Percentiles rank a stretch among this genome's conserved stretches.
phyloP scores from a whole-genome alignment of 257 asterid genomes.

The Solanum dulcamara region DNA sequence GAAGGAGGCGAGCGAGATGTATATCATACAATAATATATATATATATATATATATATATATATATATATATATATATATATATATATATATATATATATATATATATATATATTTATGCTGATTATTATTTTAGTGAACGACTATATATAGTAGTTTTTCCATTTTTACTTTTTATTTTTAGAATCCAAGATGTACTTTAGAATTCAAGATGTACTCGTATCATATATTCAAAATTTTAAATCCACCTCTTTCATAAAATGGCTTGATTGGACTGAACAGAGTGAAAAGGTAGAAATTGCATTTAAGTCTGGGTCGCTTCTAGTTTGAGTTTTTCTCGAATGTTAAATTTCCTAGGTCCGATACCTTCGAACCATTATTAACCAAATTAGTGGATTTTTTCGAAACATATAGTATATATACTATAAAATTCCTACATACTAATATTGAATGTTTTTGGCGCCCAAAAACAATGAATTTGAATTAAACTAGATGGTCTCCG shows the following conservation, averaged over 20 bases:
- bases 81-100: neutral
- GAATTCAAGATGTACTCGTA: neutral
- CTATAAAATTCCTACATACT: neutral
- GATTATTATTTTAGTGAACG: no score
- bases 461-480: neutral
- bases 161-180: neutral
- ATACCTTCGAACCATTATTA: neutral
- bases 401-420: neutral
- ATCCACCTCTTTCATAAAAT: neutral
- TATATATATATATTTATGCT: neutral
- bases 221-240: neutral
- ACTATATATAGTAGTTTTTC: no score
- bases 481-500: neutral
- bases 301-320: neutral
- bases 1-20: no score
- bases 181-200: neutral
- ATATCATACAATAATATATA: neutral
- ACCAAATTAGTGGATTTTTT: neutral
- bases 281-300: neutral
- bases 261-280: neutral
- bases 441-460: neutral
- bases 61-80: neutral
- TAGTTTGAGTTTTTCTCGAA: neutral
- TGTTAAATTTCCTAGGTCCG: neutral
- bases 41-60: neutral